A percentile compares a stretch with the other conserved stretches of the same genome.
Evolutionary conservation across 768 basidiomycete species (phyloP).

Genomic region (Termitomyces eurrhizus): DNA sequence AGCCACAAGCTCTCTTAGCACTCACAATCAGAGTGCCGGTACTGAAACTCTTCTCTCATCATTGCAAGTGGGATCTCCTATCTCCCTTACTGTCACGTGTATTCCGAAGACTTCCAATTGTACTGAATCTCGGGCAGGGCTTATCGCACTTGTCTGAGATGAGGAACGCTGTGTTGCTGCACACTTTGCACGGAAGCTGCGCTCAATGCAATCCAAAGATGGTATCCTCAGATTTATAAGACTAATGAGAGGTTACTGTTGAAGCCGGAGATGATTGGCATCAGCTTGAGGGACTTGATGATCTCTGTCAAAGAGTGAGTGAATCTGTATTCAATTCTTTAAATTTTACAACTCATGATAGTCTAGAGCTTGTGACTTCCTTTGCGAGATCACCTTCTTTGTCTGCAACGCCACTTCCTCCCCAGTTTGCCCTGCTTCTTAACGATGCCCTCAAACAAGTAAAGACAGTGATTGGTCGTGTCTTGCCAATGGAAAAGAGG

Average conservation of each 20-base stretch:
- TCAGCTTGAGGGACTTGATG: constrained; percentile 93
- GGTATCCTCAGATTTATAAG: no score
- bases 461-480: constrained; percentile 65
- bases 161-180: background rate
- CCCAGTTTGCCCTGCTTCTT: constrained; percentile 26
- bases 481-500: constrained; percentile 81
- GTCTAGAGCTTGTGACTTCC: constrained; percentile 85
- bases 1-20: no score
- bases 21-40: no score
- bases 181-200: no score
- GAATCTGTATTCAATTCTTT: background rate
- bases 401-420: constrained; percentile 77
- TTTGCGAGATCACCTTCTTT: constrained; percentile 90
- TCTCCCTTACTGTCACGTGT: background rate
- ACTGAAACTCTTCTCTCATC: background rate
- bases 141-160: background rate
- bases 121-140: background rate
- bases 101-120: background rate
- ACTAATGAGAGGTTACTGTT: no score
- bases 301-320: constrained; percentile 85
- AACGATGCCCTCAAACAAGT: constrained; percentile 63
- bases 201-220: no score
- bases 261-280: constrained; percentile 23
- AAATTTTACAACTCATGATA: constrained; percentile 1
- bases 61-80: background rate